Conservation (phyloP, 305 asterid genomes). For the Rubia balearica region DNA sequence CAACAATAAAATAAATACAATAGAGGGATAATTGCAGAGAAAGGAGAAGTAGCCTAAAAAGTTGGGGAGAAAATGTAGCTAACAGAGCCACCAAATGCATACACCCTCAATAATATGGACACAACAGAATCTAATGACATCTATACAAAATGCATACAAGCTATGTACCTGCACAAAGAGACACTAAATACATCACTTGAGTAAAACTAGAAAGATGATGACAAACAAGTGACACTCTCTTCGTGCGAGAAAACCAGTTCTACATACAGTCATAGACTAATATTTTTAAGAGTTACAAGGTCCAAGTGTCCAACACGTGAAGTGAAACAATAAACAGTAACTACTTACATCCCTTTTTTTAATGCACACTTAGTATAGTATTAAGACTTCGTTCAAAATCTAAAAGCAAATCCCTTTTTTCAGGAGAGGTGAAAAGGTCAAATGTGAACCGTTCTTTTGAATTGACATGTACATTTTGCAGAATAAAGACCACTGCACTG, state of each 20-base stretch:
- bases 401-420: no score
- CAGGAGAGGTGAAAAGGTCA: no score
- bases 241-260: background rate
- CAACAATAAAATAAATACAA: no score
- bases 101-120: background rate
- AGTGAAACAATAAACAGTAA: background rate
- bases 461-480: background rate
- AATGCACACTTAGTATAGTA: background rate
- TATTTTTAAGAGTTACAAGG: no score
- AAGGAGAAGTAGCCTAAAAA: background rate
- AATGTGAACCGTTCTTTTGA: background rate
- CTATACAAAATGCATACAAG: background rate
- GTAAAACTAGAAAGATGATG: background rate
- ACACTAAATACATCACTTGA: background rate
- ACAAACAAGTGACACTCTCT: background rate
- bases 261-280: no score
- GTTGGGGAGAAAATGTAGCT: background rate
- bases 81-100: no score
- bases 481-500: background rate
- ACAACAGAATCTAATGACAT: no score
- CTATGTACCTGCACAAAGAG: background rate
- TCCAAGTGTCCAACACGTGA: background rate
- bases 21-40: background rate
- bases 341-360: no score
- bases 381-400: no score